Conservation (phyloP, 768 basidiomycete species). For the Amanita polypyramis region DNA sequence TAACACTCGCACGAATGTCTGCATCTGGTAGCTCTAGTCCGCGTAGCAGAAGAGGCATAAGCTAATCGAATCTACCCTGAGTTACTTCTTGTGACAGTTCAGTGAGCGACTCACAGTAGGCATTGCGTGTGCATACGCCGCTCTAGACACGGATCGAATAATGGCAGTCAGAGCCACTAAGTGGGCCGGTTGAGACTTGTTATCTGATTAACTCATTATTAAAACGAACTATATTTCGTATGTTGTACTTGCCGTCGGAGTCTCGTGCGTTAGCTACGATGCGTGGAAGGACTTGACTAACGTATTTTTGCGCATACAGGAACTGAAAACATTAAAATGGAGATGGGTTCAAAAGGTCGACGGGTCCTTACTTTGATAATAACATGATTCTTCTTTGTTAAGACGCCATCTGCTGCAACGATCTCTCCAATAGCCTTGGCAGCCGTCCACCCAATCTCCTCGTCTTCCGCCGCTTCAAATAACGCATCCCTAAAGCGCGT, state of each 20-base stretch:
- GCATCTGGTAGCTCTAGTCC: slow-evolving; percentile 72
- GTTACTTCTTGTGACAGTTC: neutral
- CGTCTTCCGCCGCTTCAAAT: slow-evolving; percentile 63
- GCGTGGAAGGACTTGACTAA: slow-evolving; percentile 59
- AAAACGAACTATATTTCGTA: neutral
- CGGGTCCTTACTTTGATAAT: slow-evolving; percentile 53
- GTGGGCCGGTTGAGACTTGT: slow-evolving; percentile 50
- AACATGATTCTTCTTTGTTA: slow-evolving; percentile 73
- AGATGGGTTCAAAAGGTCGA: neutral
- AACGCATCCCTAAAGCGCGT: slow-evolving; percentile 49
- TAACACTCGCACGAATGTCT: slow-evolving; percentile 67
- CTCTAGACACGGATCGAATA: slow-evolving; percentile 69
- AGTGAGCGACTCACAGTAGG: slow-evolving; percentile 31
- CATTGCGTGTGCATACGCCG: slow-evolving; percentile 63
- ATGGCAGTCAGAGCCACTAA: slow-evolving; percentile 79
- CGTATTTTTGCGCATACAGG: slow-evolving; percentile 67
- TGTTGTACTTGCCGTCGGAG: slow-evolving; percentile 31
- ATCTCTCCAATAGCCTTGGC: slow-evolving; percentile 68
- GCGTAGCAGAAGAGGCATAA: slow-evolving; percentile 81
- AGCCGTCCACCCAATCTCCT: slow-evolving; percentile 54
- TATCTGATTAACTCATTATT: slow-evolving; percentile 24
- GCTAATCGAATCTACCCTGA: slow-evolving; percentile 28
- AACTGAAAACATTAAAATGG: slow-evolving; percentile 31
- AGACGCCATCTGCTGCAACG: slow-evolving; percentile 43
- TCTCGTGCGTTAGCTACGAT: slow-evolving; percentile 60